These are phyloP conservation scores for Mycena epipterygia DNA, from an alignment of 768 basidiomycete species.

Conservation along the genomic window DNA sequence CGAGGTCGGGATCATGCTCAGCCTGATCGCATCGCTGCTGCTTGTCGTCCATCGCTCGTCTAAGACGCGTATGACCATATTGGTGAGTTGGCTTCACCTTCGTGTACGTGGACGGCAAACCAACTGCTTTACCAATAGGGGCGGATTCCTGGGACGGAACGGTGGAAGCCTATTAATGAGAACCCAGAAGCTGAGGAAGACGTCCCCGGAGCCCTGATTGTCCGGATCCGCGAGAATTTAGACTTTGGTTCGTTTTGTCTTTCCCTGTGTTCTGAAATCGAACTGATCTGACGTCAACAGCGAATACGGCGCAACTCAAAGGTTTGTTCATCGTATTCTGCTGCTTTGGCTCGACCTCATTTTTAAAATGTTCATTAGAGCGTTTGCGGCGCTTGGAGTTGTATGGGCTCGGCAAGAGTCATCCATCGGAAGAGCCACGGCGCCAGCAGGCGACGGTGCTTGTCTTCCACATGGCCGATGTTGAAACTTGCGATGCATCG, in stretches of 20 bases:
- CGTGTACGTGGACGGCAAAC: background rate
- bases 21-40: conserved; percentile 88
- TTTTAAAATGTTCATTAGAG: conserved; percentile 56
- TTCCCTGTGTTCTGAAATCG: background rate
- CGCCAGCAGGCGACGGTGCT: conserved; percentile 81
- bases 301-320: conserved; percentile 96
- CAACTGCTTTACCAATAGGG: conserved; percentile 63
- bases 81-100: conserved; percentile 65
- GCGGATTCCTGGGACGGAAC: conserved; percentile 87
- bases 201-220: conserved; percentile 85
- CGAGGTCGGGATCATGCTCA: conserved; percentile 93
- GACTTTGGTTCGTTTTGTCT: conserved; percentile 79
- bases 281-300: conserved; percentile 52
- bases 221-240: conserved; percentile 90
- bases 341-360: background rate
- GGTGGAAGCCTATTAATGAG: conserved; percentile 93
- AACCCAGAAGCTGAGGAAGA: conserved; percentile 88
- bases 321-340: conserved; percentile 53
- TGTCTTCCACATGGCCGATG: conserved; percentile 95
- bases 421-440: conserved; percentile 91
- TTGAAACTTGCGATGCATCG: conserved; percentile 93
- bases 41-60: conserved; percentile 93
- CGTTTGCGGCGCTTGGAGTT: conserved; percentile 88
- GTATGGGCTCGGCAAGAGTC: conserved; percentile 83
- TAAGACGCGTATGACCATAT: conserved; percentile 89